A percentile compares a stretch with the other conserved stretches of the same genome.
Evolutionary conservation across 305 asterid genomes (phyloP).

Genomic region (Fraxinus ornus): DNA sequence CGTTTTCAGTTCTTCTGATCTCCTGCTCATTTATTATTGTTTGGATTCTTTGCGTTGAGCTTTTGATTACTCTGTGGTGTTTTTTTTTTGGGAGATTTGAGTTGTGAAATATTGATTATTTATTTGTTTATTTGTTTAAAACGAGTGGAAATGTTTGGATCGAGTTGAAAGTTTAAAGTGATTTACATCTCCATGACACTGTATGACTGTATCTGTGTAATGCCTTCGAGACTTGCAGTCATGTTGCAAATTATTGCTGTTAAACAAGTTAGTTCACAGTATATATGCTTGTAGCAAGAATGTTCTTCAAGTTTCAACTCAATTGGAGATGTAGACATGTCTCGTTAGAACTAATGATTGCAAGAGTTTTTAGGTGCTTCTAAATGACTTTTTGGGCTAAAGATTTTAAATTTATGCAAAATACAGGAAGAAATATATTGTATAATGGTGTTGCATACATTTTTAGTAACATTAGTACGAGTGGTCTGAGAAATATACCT

Average conservation of each 20-base stretch:
- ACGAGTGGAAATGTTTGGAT: background rate
- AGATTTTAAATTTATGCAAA: background rate
- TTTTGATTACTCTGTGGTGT: background rate
- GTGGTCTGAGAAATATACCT: background rate
- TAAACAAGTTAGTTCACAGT: background rate
- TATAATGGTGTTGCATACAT: background rate
- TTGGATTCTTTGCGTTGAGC: background rate
- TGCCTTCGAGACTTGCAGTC: background rate
- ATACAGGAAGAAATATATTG: background rate
- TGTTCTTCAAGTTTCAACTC: background rate
- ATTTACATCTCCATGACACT: background rate
- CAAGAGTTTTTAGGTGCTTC: conserved; percentile 19
- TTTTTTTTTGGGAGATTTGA: background rate
- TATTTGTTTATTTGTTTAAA: too few species aligned
- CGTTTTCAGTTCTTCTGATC: background rate
- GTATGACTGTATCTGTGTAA: background rate
- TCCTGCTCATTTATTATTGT: background rate
- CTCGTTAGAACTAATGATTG: background rate
- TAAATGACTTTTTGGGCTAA: conserved; percentile 11
- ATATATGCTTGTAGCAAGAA: background rate
- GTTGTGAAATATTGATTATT: too few species aligned
- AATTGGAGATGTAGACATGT: background rate
- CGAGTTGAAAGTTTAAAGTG: background rate
- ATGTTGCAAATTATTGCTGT: background rate
- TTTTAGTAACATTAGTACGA: background rate